Base-by-base conservation (phyloP, 305 asterid genomes). In the Fraxinus paxiana region DNA sequence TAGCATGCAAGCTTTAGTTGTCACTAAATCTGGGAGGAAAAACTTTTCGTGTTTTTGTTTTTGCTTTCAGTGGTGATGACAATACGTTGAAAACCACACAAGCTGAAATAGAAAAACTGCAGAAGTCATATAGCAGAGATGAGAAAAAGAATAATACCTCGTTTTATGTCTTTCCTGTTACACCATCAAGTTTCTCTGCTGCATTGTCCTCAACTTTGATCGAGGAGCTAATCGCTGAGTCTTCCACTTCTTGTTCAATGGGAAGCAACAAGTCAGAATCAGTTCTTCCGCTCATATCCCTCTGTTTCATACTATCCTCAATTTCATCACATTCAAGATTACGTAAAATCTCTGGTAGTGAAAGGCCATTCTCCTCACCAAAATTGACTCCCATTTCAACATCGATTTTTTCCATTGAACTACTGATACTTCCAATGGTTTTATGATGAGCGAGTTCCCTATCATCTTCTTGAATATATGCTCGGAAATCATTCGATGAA, bases 321-420 rank as follows among this genome's bases (percentile, higher is more conserved):
- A 88, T 77, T 48, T 86, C 94, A 81, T 92, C 94, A 72, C 78
- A 89, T 79, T 88, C 87, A 78, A 94, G 79, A 86, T 87, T 88
- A 70, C 88, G 90, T 83, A 93, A 70, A 78, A 94, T 91, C 77
- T 88, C 92, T n/a, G 98, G 98, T 54, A 94, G 88, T 71, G 85
- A 70, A 41, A 82, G 80, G 76, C 88, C 88, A 38, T 78, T 83
- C 77, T 85, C 88, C 43, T 88, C 97, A 54, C 77, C 85, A 82
- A 82, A 85, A 81, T 76, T 85, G 17, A 78, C 56, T 76, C 97
- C 98, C 95, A 88, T 90, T 83, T 91, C 97, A 54, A 91, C 86
- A 67, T 95, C 97, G 37, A 91, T 89, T 82, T 88, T 95, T 78
- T 89, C 97, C 87, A 92, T 94, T 8, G 91, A 85, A 89, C 92